Percentiles rank a stretch among this genome's conserved stretches.
phyloP scores from a whole-genome alignment of 352 stramenopile species.

The Phytopythium helicoides region DNA sequence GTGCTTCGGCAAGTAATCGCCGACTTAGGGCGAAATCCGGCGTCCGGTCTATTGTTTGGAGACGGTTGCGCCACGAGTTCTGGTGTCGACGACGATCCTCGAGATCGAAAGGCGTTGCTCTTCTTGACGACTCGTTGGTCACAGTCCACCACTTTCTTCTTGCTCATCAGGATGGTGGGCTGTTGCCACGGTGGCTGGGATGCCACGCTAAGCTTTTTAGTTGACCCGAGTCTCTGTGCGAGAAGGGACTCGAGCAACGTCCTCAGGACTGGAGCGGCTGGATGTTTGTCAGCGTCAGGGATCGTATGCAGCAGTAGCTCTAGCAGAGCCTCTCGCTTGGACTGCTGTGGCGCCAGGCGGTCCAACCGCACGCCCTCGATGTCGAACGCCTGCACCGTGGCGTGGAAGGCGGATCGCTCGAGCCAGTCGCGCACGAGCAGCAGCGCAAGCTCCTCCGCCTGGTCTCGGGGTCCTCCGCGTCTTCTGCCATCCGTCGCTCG shows the following conservation, averaged over 20 bases:
- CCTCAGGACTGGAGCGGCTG: neutral
- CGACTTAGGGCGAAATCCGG: constrained; percentile 35
- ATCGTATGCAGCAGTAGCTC: neutral
- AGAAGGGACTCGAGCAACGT: too few species aligned
- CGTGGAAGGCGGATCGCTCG: constrained; percentile 1
- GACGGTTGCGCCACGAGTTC: neutral
- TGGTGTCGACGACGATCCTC: constrained; percentile 5
- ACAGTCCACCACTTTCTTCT: constrained; percentile 13
- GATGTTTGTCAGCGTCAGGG: neutral
- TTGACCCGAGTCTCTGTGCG: too few species aligned
- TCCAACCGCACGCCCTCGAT: neutral
- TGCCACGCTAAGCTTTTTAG: too few species aligned
- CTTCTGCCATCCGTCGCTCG: neutral
- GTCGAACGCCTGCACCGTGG: constrained; percentile 7
- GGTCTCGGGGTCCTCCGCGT: neutral
- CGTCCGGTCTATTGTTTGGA: neutral
- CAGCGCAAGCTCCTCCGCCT: neutral
- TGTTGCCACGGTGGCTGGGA: constrained; percentile 24
- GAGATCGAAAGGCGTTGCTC: neutral
- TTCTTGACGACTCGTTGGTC: constrained; percentile 28
- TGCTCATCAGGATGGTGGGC: constrained; percentile 38
- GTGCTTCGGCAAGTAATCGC: constrained; percentile 47
- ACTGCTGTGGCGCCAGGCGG: neutral
- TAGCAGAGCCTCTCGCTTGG: neutral
- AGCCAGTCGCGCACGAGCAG: constrained; percentile 8